These are phyloP conservation scores for Populus pruinosa DNA, from an alignment of 345 rosid species.

Conservation along the genomic window DNA sequence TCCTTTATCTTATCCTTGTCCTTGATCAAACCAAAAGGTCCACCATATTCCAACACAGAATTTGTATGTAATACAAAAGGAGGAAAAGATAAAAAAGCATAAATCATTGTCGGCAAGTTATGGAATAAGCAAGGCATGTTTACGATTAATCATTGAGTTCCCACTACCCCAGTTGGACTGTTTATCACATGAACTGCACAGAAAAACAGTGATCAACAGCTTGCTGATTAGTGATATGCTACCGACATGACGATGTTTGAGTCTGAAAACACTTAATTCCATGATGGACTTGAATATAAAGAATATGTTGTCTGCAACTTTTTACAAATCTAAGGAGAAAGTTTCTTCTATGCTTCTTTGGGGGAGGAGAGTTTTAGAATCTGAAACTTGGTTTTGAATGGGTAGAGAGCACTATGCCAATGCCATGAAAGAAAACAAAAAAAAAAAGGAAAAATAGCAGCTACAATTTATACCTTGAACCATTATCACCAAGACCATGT, in stretches of 20 bases:
- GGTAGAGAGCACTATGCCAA: not conserved
- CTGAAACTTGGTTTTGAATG: not conserved
- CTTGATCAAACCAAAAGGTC: constrained; percentile 24
- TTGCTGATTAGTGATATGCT: not conserved
- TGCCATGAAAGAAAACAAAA: not conserved
- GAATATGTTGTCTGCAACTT: constrained; percentile 1
- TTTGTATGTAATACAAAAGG: constrained; percentile 11
- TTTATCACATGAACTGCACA: constrained; percentile 1
- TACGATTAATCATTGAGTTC: constrained; percentile 14
- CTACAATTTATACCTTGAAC: constrained; percentile 33
- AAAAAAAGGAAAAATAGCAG: not conserved
- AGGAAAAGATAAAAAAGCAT: constrained; percentile 10
- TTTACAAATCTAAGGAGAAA: not conserved
- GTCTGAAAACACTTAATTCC: not conserved
- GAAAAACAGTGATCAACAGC: constrained; percentile 1
- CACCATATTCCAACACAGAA: constrained; percentile 10
- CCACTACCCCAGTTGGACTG: constrained; percentile 7
- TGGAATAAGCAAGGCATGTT: not conserved
- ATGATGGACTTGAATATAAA: not conserved
- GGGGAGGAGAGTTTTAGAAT: not conserved
- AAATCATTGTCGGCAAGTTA: not conserved
- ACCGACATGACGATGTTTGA: not conserved
- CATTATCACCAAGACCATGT: constrained; percentile 53
- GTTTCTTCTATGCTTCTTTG: not conserved
- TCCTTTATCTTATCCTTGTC: constrained; percentile 13